Conservation (phyloP, 1,139 yeast species). For the Wickerhamomyces sp. region DNA sequence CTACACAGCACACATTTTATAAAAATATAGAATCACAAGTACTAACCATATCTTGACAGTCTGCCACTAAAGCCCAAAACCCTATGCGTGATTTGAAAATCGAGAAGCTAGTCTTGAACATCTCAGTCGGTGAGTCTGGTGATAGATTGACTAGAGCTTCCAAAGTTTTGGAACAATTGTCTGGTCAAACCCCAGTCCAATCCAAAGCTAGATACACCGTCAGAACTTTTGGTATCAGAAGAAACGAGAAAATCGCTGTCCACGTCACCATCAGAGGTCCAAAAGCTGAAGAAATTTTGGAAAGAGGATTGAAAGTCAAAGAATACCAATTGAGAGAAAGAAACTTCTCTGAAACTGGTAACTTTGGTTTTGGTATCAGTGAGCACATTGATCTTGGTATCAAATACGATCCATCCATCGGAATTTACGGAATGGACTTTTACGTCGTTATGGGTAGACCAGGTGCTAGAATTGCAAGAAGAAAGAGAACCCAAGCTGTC, state of each 20-base stretch:
- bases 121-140: slow-evolving; percentile 99
- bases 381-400: slow-evolving; percentile 99
- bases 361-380: slow-evolving; percentile 99
- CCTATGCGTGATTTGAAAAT: slow-evolving; percentile 98
- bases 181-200: slow-evolving; percentile 99
- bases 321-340: slow-evolving; percentile 93
- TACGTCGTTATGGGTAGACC: slow-evolving; percentile 99
- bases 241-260: slow-evolving; percentile 99
- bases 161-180: slow-evolving; percentile 98
- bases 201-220: slow-evolving; percentile 99
- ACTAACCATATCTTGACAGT: background rate
- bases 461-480: slow-evolving; percentile 98
- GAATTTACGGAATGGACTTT: slow-evolving; percentile 99
- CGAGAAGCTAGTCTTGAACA: slow-evolving; percentile 99
- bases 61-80: slow-evolving; percentile 48
- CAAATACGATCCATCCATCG: slow-evolving; percentile 99
- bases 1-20: too few species aligned
- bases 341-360: slow-evolving; percentile 98
- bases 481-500: slow-evolving; percentile 91
- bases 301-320: slow-evolving; percentile 99
- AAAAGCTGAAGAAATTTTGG: slow-evolving; percentile 99
- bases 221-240: slow-evolving; percentile 99
- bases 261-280: slow-evolving; percentile 99
- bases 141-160: slow-evolving; percentile 99
- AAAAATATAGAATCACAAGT: background rate